Evolutionary conservation across 2,329 filamentous ascomycete species (phyloP), one percentile per base, ranked within the genome.

Genomic region (Daldinia eschscholtzii): DNA sequence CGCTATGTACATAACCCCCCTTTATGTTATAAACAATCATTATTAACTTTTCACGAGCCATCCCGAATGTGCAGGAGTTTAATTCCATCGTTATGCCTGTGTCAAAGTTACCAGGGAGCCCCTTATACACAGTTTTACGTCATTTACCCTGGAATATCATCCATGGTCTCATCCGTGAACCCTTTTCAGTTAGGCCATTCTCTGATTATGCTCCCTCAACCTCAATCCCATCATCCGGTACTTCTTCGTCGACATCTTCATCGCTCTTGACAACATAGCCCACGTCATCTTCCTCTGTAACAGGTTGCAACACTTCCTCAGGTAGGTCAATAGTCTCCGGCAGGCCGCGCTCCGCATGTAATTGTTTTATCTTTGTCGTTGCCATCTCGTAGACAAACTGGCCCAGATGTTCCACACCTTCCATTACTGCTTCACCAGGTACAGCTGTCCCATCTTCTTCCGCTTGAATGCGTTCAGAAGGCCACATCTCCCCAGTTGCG

Each of bases 361-460:
- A 70, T 75, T 88, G 84, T 76, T 83, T 80, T 39, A 87, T 72
- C 76, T 81, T 85, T 1, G 86, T 88, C 53, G 91, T 88, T 3
- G 94, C 97, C 93, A 99, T 99, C 80, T 99, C 93, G 78, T 89
- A 97, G 23, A 99, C 95, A 79, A 98, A 99, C 81, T 97, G 92
- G 0, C 96, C 96, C 39, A 99, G 81, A 82, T 99, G 96, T 83
- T 99, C 95, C 0, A 98, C 91, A 37, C 92, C 89, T 75, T 95
- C 92, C 93, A 99, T 98, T 20, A 89, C 85, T 0, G 89, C 91
- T 74, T 88, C 86, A 12, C 86, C 86, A 1, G 84, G 81, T 6
- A 88, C 82, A 6, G 83, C 77, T 6, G 84, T 83, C 18, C 84
- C 84, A 7, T 84, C 83, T 18, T 77, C 80, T 53, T 85, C 84